Evolutionary conservation across 164 flowering plant genomes (phyloP).

Genomic region (Brasenia schreberi): DNA sequence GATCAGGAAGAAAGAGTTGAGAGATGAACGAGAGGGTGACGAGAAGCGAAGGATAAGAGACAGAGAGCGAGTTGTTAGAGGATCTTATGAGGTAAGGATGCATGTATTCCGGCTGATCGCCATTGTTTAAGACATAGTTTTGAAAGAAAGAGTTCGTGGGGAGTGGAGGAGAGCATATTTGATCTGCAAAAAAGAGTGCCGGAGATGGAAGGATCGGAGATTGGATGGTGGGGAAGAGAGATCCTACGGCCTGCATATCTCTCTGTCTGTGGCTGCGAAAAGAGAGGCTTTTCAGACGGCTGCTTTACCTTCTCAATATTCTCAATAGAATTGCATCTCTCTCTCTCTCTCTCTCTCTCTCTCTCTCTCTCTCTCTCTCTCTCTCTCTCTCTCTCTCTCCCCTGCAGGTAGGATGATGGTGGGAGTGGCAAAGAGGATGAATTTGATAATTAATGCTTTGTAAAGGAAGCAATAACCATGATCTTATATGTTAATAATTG

Average conservation of each 20-base stretch:
- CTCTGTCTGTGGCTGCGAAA: background rate
- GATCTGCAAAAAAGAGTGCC: constrained; percentile 52
- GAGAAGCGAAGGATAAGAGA: constrained; percentile 65
- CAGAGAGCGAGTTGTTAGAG: constrained; percentile 40
- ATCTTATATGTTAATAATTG: no score
- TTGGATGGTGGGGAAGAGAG: constrained; percentile 38
- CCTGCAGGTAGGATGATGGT: no score
- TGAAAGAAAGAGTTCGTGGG: constrained; percentile 97
- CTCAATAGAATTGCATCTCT: no score
- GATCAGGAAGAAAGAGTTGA: constrained; percentile 49
- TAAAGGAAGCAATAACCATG: no score
- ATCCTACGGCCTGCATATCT: background rate
- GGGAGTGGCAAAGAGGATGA: no score
- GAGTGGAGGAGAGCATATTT: constrained; percentile 66
- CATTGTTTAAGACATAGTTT: constrained; percentile 69
- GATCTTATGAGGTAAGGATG: constrained; percentile 87
- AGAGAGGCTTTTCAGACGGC: no score
- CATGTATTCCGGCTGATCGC: constrained; percentile 85
- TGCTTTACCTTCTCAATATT: no score
- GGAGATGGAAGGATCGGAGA: constrained; percentile 89
- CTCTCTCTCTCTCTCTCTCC: no score
- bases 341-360: no score
- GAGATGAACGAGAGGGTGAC: constrained; percentile 37
- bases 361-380: no score
- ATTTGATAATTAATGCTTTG: no score